phyloP scores from a whole-genome alignment of 2,329 filamentous ascomycete genomes.

The Cytospora piceicola region DNA sequence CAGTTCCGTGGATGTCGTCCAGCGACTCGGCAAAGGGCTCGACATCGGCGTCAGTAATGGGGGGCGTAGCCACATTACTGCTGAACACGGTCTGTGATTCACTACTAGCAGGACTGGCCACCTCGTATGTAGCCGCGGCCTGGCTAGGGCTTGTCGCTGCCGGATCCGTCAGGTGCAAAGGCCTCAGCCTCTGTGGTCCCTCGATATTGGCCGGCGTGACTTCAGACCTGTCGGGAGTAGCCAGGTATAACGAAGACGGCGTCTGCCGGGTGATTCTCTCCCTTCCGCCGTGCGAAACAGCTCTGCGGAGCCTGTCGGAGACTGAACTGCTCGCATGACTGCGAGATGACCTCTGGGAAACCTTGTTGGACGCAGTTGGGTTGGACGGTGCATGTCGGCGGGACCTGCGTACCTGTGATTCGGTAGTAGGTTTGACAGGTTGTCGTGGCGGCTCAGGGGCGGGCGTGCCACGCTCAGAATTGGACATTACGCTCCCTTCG shows the following conservation, averaged over 20 bases:
- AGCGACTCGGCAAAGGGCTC: conserved; percentile 58
- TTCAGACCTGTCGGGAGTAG: conserved; percentile 64
- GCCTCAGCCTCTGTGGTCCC: conserved; percentile 46
- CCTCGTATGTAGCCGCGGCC: conserved; percentile 48
- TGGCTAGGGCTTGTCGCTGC: conserved; percentile 49
- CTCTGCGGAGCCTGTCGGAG: conserved; percentile 47
- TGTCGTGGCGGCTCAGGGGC: conserved; percentile 37
- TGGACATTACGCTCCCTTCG: conserved; percentile 36
- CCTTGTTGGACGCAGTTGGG: conserved; percentile 40
- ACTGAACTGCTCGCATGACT: conserved; percentile 39
- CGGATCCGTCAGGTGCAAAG: conserved; percentile 47
- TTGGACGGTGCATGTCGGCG: conserved; percentile 42
- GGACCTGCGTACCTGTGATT: conserved; percentile 39
- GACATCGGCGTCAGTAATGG: conserved; percentile 72
- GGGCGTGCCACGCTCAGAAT: conserved; percentile 40
- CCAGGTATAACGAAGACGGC: conserved; percentile 45
- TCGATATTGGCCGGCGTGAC: conserved; percentile 39
- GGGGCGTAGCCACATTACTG: conserved; percentile 71
- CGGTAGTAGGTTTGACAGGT: conserved; percentile 35
- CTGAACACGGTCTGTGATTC: conserved; percentile 64
- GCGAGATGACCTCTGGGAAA: conserved; percentile 39
- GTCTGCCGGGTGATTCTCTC: conserved; percentile 35
- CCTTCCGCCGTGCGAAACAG: conserved; percentile 39
- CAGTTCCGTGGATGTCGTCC: conserved; percentile 54
- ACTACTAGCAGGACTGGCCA: conserved; percentile 56